Percentiles rank a stretch among this genome's conserved stretches.
Evolutionary conservation across 306 rosid species (phyloP).

Genomic region (Castanea crenata): DNA sequence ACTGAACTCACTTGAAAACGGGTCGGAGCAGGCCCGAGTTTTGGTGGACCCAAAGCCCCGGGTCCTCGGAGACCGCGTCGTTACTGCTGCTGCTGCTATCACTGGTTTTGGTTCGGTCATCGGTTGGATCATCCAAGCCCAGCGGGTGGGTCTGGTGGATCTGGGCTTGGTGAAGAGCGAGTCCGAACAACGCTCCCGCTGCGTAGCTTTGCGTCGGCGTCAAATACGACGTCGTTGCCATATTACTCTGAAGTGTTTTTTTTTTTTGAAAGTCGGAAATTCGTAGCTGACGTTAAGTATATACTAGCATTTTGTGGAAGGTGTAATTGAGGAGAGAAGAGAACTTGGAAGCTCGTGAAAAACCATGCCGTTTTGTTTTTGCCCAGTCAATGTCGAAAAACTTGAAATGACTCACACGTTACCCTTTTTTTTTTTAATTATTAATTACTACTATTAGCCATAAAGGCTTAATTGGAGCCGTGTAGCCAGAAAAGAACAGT

Average conservation of each 20-base stretch:
- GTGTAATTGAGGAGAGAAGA: no score
- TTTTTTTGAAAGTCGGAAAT: neutral
- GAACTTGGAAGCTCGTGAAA: no score
- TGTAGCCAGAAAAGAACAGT: no score
- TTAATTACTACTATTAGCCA: no score
- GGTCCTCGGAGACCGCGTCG: slow-evolving; percentile 48
- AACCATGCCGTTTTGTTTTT: neutral
- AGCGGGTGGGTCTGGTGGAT: slow-evolving; percentile 42
- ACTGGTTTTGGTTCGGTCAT: slow-evolving; percentile 27
- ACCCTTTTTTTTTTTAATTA: no score
- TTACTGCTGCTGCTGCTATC: slow-evolving; percentile 37
- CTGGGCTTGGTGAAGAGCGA: slow-evolving; percentile 54
- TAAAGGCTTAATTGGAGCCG: no score
- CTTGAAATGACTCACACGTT: no score
- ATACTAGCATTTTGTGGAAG: no score
- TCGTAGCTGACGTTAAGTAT: neutral
- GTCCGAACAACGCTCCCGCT: slow-evolving; percentile 46
- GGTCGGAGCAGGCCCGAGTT: slow-evolving; percentile 47
- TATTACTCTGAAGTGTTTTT: neutral
- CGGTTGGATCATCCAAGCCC: slow-evolving; percentile 18
- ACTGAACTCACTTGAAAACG: slow-evolving; percentile 35
- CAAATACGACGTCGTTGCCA: slow-evolving; percentile 35
- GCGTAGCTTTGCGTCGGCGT: slow-evolving; percentile 53
- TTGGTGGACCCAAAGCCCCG: slow-evolving; percentile 49
- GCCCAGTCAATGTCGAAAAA: neutral